Base-by-base conservation (phyloP, 345 rosid species). In the Conringia planisiliqua region DNA sequence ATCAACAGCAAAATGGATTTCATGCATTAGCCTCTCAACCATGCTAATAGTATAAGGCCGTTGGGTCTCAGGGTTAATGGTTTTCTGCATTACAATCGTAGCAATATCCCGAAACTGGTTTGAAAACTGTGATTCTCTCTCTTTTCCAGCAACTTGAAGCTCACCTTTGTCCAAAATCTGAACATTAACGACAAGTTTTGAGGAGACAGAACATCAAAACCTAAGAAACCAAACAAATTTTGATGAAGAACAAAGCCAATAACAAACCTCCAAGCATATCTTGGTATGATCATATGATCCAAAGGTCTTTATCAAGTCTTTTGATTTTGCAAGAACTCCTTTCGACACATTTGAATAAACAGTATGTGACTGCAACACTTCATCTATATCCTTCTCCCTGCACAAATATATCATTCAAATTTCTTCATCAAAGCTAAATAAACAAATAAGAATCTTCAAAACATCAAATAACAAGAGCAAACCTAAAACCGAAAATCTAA, bases 91-190 rank as follows among this genome's bases (percentile, higher is more conserved):
- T 59, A 95, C 91, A 75, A 92, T 92, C 0, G 97, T 89, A 4
- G 99, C 96, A 52, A 92, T 88, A 80, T 95, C 99, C 44, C 98
- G 85, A 80, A 95, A 95, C 88, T 92, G 98, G 82, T 87, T 95
- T 0, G 97, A 83, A 2, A 90, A 83, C 79, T 94, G 97, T 7
- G 90, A 85, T 55, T 94, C 99, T 84, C 97, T 83, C 83, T 92
- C 99, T 82, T 94, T 94, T 24, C 97, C 99, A 9, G 99, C 99
- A 80, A 95, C 89, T 79, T 95, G 98, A 73, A 95, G 97, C 83
- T 95, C 99, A 40, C 99, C 99, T 81, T 90, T 90, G 24, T 92
- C 97, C 91, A 95, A 62, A 78, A 95, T 92, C 96, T 94, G 40
- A 58, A 72, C 3, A 54, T 55, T 0, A 12, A 32, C 32, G 11